Evolutionary conservation across 2,329 filamentous ascomycete genomes (phyloP), one percentile per base, ranked within the genome.

Genomic region (Talaromyces sp.): DNA sequence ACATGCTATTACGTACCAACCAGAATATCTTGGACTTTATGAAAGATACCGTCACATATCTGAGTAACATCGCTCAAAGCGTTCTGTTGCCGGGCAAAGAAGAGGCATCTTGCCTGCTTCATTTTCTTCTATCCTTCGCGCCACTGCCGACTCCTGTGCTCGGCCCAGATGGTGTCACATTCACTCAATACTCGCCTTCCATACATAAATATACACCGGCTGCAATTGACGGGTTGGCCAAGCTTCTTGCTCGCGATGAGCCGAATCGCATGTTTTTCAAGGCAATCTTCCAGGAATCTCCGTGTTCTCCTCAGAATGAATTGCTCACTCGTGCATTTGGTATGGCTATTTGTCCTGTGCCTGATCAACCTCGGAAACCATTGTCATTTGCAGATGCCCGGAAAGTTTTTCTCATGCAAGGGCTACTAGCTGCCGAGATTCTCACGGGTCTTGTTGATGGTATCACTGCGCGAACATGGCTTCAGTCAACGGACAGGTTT

Each of bases 21-120:
- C 84, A 86, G 73, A 97, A 97, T 77, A 95, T 91, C 0, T 82
- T 97, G 69, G 95, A 99, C 77, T 94, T 98, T 72, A 96, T 97
- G 91, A 99, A 99, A 79, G 95, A 99, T 76, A 83, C 93, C 35
- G 87, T 98, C 65, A 89, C 92, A 16, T 88, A 96, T 69, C 83
- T 99, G 63, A 97, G 94, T 64, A 98, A 99, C 76, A 87, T 96
- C 57, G 89, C 93, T 8, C 87, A 91, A 56, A 86, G 87, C 10
- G 86, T 98, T 61, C 90, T 94, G 73, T 83, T 99, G 45, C 90
- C 93, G 1, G 90, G 90, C 22, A 89, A 91, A 68, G 93, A 98
- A 73, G 93, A 98, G 74, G 93, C 93, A 0, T 82, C 92, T 45
- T 92, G 91, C 72, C 83, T 98, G 7, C 81, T 99, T 45, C 90